These are phyloP conservation scores for Rhodotorula graminis DNA, from an alignment of 768 basidiomycete species.

Conservation along the genomic window DNA sequence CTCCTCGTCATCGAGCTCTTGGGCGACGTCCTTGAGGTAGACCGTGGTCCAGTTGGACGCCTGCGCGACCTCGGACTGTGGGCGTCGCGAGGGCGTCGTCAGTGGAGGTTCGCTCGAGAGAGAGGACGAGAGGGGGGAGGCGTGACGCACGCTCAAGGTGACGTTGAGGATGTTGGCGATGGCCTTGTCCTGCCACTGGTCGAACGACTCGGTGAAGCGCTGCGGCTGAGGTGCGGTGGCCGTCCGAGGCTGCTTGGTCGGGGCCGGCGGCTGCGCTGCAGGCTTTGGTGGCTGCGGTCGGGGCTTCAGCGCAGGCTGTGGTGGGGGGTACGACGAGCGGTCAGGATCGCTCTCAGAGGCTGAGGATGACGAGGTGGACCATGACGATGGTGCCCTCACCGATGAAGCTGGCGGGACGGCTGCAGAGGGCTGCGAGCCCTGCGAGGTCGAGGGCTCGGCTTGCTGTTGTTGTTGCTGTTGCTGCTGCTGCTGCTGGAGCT, in stretches of 20 bases:
- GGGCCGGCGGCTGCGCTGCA: not conserved
- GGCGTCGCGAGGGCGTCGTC: not conserved
- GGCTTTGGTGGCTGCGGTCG: not conserved
- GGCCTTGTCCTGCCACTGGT: slow-evolving; percentile 68
- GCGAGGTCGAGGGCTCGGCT: not conserved
- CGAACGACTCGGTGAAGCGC: slow-evolving; percentile 54
- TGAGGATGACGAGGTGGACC: not conserved
- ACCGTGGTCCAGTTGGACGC: slow-evolving; percentile 63
- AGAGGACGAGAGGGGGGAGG: too few species aligned
- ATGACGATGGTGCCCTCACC: not conserved
- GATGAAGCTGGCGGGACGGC: not conserved
- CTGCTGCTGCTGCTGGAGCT: slow-evolving; percentile 56
- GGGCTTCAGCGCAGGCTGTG: not conserved
- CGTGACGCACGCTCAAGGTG: slow-evolving; percentile 65
- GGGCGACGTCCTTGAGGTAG: slow-evolving; percentile 73
- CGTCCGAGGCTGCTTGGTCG: slow-evolving; percentile 3
- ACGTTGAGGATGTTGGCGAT: slow-evolving; percentile 67
- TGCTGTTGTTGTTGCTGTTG: not conserved
- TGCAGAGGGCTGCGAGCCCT: not conserved
- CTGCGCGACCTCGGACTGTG: slow-evolving; percentile 59
- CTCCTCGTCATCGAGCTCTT: slow-evolving; percentile 64
- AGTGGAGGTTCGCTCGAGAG: not conserved
- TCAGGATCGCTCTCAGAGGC: not conserved
- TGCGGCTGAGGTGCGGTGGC: slow-evolving; percentile 41
- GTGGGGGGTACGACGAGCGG: too few species aligned